Base-by-base conservation (phyloP, 192 early-diverging fungal species). In the Umbelopsis vinacea region DNA sequence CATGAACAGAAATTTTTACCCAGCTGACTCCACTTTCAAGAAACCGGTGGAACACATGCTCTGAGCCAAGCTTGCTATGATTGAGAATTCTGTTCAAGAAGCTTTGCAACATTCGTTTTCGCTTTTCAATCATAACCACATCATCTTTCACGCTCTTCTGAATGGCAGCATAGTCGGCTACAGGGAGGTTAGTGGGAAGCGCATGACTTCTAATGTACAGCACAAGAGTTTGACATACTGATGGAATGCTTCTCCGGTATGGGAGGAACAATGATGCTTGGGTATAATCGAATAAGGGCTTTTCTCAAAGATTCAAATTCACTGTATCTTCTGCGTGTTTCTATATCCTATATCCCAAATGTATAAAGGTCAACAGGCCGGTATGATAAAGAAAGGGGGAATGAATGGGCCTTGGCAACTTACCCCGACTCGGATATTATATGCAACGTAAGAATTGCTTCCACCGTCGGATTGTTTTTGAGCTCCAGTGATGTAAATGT, bases 191-290 rank as follows among this genome's bases (percentile, higher is more conserved):
- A 60, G 47, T 14, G 37, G 10, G 45, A 76, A 22, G 6, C 46
- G 29, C 35, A 45, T 29, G 14, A n/a, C 43, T 63, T 29, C 12
- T n/a, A 23, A 19, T 35, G 15, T 0, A 63, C 57, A 38, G 33
- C 33, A 24, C 26, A 38, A 11, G 15, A 52, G 9, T 22, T 70
- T 24, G 5, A 87, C 71, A 83, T 88, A 83, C 91, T 84, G 66
- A 99, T 76, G 22, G 94, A 90, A 84, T 99, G 97, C 82, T 99
- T 99, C 71, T 97, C 96, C 21, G 97, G 97, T 73, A 99, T 97
- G 23, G 97, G 97, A 7, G 96, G 96, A 11, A 98, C 89, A 57
- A 97, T 92, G 48, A 93, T 76, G 1, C 91, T 93, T 7, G 96
- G 96, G 77, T 98, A 93, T 66, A 95, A 84, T 46, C 88, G 83